Evolutionary conservation across 257 asterid genomes (phyloP).

Genomic region (Paulownia fortunei): DNA sequence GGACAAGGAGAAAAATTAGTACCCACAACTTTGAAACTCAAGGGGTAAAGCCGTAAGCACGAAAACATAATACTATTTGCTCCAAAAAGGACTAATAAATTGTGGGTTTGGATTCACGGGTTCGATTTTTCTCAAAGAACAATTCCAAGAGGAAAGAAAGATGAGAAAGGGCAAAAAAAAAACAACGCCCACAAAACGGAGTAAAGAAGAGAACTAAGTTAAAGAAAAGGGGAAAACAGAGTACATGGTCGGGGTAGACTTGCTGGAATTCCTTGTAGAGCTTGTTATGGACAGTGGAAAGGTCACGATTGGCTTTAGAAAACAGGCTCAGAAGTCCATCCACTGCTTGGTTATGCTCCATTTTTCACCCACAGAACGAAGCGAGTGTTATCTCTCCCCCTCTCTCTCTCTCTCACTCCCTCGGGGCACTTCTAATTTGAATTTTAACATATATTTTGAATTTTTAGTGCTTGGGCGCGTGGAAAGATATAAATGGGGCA

Average conservation of each 20-base stretch:
- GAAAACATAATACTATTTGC: not conserved
- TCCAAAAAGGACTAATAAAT: not conserved
- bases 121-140: not conserved
- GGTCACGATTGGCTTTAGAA: slow-evolving; percentile 75
- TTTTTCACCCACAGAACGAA: slow-evolving; percentile 16
- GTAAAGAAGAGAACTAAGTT: not conserved
- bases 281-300: slow-evolving; percentile 64
- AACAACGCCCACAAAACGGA: not conserved
- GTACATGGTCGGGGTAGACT: slow-evolving; percentile 73
- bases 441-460: not conserved
- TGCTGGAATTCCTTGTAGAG: slow-evolving; percentile 79
- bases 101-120: not conserved
- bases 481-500: too few relatives aligned
- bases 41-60: not conserved
- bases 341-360: slow-evolving; percentile 77
- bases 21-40: not conserved
- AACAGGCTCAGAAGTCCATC: slow-evolving; percentile 76
- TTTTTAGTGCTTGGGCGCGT: too few relatives aligned
- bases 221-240: not conserved
- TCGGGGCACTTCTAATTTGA: slow-evolving; percentile 16
- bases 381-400: not conserved
- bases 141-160: not conserved
- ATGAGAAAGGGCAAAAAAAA: not conserved
- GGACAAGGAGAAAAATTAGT: slow-evolving; percentile 10
- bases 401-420: slow-evolving; percentile 22